Evolutionary conservation across 2,329 filamentous ascomycete species (phyloP), one percentile per base, ranked within the genome.

Genomic region (Clarireedia hainanense): DNA sequence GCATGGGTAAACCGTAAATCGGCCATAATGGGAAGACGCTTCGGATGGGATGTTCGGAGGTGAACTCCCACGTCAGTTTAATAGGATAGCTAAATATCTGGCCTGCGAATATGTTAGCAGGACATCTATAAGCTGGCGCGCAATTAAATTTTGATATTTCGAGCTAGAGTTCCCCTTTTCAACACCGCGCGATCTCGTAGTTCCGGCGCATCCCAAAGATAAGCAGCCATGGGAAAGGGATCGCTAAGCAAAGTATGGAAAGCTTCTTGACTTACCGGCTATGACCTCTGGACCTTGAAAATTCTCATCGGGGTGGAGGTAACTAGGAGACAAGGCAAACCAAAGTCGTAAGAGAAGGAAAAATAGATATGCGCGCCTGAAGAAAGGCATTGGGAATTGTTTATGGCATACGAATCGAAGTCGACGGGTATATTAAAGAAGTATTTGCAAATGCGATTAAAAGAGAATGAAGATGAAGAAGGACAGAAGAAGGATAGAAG

Each of bases 201-300:
- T 57, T 46, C 26, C 34, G 52, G 27, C 49, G 50, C 47, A 43
- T 40, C 34, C 24, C 42, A 17, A 40, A 40, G 39, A 20, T 6
- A 15, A 40, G 9, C 15, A 23, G 48, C 27, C 30, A 46, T 47
- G 3, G 9, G n/a, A 34, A 14, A 36, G 10, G 9, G 30, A 6
- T 17, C 23, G n/a, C 30, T 17, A 26, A 5, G 34, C 34, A 43
- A 52, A 43, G 48, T 40, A 34, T 24, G 15, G 34, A 26, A 50
- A 36, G 45, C 30, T 46, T 3, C 49, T 39, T n/a, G 26, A 75
- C 85, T 64, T 82, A 96, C 92, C 92, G 68, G 92, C 91, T 68
- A 97, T 94, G 62, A 97, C 86, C 76, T 99, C 94, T 15, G 94
- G 94, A 37, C 94, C 94, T 75, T 99, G 94, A 68, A 99, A 99